A percentile compares a stretch with the other conserved stretches of the same genome.
Conservation (phyloP, 768 basidiomycete species). For the Pulveroboletus frians region DNA sequence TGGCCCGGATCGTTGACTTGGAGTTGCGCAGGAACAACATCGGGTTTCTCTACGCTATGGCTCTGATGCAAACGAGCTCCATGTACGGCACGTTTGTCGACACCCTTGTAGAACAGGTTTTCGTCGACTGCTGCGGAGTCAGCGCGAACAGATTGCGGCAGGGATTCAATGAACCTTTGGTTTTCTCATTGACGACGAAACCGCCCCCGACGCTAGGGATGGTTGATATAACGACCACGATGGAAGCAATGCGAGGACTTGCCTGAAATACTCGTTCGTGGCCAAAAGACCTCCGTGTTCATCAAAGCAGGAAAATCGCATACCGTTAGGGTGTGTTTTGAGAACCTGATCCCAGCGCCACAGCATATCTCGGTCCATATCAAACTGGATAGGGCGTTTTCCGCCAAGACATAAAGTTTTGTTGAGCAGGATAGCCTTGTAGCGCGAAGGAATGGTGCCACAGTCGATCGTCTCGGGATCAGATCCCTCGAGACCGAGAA, state of each 20-base stretch:
- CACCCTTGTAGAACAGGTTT: slow-evolving; percentile 91
- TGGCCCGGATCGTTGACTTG: slow-evolving; percentile 37
- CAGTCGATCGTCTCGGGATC: slow-evolving; percentile 94
- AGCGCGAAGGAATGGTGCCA: slow-evolving; percentile 74
- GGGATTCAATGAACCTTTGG: slow-evolving; percentile 52
- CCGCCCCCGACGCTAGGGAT: slow-evolving; percentile 74
- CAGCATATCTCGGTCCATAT: slow-evolving; percentile 88
- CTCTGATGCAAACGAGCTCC: slow-evolving; percentile 71
- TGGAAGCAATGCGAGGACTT: neutral
- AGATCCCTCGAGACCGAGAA: slow-evolving; percentile 80
- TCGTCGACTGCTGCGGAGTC: slow-evolving; percentile 60
- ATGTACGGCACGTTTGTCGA: slow-evolving; percentile 77
- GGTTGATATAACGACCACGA: neutral
- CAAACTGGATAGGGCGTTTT: slow-evolving; percentile 70
- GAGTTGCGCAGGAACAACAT: slow-evolving; percentile 8
- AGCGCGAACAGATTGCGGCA: neutral
- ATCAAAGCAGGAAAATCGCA: slow-evolving; percentile 85
- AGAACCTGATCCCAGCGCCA: slow-evolving; percentile 91
- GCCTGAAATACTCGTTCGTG: slow-evolving; percentile 91
- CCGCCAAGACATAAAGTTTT: slow-evolving; percentile 70
- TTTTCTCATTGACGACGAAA: slow-evolving; percentile 93
- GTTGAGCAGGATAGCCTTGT: slow-evolving; percentile 58
- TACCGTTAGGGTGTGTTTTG: slow-evolving; percentile 87
- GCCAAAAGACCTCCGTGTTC: slow-evolving; percentile 82
- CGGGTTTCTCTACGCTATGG: slow-evolving; percentile 37